A percentile compares a stretch with the other conserved stretches of the same genome.
These are phyloP conservation scores for Amanita phalloides DNA, from an alignment of 768 basidiomycete genomes.

Conservation along the genomic window DNA sequence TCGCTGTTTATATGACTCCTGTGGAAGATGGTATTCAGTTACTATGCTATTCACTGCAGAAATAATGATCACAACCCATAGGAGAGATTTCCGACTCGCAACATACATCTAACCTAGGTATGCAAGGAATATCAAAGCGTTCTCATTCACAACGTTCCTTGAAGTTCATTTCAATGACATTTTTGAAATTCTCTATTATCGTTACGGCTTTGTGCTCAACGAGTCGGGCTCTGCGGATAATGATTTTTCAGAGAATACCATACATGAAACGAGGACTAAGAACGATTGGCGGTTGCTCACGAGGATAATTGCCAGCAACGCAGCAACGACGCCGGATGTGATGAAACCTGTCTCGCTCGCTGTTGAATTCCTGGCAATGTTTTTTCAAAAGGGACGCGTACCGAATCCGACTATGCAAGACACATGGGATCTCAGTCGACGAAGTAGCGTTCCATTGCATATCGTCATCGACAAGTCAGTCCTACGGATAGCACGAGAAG, in stretches of 20 bases:
- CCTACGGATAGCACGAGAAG: neutral
- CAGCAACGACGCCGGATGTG: neutral
- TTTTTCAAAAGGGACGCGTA: neutral
- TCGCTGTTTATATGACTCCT: neutral
- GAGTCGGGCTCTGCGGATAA: neutral
- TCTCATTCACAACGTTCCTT: neutral
- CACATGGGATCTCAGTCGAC: neutral
- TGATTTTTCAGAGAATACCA: neutral
- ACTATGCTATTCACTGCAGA: neutral
- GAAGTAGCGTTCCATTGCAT: neutral
- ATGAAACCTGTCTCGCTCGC: neutral
- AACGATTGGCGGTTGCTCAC: conserved; percentile 1
- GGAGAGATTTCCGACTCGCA: neutral
- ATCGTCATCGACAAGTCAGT: neutral
- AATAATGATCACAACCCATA: neutral
- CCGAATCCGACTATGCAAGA: neutral
- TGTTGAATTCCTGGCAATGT: neutral
- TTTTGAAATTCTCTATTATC: neutral
- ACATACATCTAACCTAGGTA: neutral
- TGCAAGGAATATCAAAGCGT: neutral
- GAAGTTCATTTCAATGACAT: neutral
- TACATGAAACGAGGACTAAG: neutral
- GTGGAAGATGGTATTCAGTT: neutral
- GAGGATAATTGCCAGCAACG: neutral
- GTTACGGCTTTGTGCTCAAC: neutral